Evolutionary conservation across 2,329 filamentous ascomycete species (phyloP).

Genomic region (Tolypocladium album): DNA sequence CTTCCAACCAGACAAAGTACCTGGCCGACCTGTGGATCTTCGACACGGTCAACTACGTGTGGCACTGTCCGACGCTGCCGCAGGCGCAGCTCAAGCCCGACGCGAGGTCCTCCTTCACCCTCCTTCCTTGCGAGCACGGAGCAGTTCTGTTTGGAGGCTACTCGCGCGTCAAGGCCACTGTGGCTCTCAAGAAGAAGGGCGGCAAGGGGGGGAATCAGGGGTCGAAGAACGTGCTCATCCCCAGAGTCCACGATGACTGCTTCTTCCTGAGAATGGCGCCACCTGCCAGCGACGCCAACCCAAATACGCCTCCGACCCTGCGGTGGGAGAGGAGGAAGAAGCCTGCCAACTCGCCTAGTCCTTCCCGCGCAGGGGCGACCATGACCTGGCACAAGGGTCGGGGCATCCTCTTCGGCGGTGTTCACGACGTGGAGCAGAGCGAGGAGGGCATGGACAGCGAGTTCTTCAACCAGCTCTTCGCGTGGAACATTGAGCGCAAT

Average conservation of each 20-base stretch:
- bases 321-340: conserved; percentile 92
- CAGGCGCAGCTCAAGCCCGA: conserved; percentile 80
- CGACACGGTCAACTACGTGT: conserved; percentile 77
- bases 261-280: conserved; percentile 80
- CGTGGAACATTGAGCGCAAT: conserved; percentile 93
- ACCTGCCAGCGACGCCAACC: conserved; percentile 54
- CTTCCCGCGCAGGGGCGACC: conserved; percentile 75
- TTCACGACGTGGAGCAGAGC: conserved; percentile 83
- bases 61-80: conserved; percentile 68
- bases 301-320: conserved; percentile 58
- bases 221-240: conserved; percentile 66
- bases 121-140: conserved; percentile 82
- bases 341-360: conserved; percentile 79
- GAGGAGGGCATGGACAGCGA: conserved; percentile 95
- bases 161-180: conserved; percentile 72
- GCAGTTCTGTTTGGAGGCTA: conserved; percentile 91
- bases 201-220: conserved; percentile 49
- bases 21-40: conserved; percentile 91
- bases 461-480: conserved; percentile 86
- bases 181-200: conserved; percentile 46
- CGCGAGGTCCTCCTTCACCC: conserved; percentile 79
- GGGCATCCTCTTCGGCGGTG: conserved; percentile 87
- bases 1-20: conserved; percentile 89
- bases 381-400: conserved; percentile 93
- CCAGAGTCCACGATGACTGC: conserved; percentile 87